A percentile compares a stretch with the other conserved stretches of the same genome.
These are phyloP conservation scores for Chlorella sp. DNA, from an alignment of 139 green algal genomes.

Conservation along the genomic window DNA sequence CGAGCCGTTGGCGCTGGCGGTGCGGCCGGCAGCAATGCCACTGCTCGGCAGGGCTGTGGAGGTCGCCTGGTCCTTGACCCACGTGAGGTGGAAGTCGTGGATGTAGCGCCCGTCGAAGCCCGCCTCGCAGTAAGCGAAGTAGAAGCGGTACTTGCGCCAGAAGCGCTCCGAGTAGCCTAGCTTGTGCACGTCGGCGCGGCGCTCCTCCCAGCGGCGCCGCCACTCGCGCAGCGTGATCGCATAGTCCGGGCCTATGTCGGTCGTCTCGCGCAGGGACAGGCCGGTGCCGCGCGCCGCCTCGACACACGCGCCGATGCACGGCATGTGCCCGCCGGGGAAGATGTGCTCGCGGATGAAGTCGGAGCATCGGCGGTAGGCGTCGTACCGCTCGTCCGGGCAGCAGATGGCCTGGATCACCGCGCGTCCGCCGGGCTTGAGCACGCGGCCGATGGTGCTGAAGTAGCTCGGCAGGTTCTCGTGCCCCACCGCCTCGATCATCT, in stretches of 20 bases:
- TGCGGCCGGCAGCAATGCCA: neutral
- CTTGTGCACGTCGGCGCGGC: slow-evolving; percentile 29
- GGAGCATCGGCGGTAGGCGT: slow-evolving; percentile 72
- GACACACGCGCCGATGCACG: slow-evolving; percentile 73
- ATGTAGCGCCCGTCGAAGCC: slow-evolving; percentile 85
- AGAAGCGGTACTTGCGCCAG: slow-evolving; percentile 88
- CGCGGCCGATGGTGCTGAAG: slow-evolving; percentile 62
- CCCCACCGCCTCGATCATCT: slow-evolving; percentile 98
- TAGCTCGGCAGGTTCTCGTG: slow-evolving; percentile 85
- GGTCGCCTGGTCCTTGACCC: slow-evolving; percentile 40
- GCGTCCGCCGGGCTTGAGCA: slow-evolving; percentile 72
- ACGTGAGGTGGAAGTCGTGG: slow-evolving; percentile 79
- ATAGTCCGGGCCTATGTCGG: slow-evolving; percentile 87
- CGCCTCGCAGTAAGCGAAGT: slow-evolving; percentile 93
- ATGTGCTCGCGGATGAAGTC: slow-evolving; percentile 99
- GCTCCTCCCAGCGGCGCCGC: slow-evolving; percentile 47
- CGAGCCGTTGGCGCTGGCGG: neutral
- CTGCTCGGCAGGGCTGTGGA: neutral
- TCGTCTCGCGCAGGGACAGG: slow-evolving; percentile 14
- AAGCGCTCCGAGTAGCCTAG: slow-evolving; percentile 77
- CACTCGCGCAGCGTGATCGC: slow-evolving; percentile 81
- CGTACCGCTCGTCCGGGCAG: slow-evolving; percentile 59
- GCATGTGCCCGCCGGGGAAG: slow-evolving; percentile 89
- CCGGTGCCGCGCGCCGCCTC: slow-evolving; percentile 44
- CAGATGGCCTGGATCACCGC: slow-evolving; percentile 69